These are phyloP conservation scores for Bruguiera sexangula DNA, from an alignment of 345 rosid species.

Conservation along the genomic window DNA sequence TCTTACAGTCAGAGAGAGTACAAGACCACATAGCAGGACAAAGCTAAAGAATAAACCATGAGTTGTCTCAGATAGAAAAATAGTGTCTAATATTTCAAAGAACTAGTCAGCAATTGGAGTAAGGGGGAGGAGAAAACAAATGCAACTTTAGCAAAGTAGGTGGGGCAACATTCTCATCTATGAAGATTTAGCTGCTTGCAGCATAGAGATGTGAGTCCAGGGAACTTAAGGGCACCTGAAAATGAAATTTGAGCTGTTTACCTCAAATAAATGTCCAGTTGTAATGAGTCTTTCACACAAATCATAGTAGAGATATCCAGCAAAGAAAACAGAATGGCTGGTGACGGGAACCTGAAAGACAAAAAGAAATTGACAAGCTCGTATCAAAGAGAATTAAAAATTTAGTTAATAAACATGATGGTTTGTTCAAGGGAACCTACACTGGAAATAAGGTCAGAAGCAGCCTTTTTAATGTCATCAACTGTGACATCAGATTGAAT, in stretches of 20 bases:
- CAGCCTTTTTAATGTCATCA: constrained; percentile 54
- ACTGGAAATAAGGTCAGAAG: constrained; percentile 54
- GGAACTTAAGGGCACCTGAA: background rate
- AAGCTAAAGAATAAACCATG: background rate
- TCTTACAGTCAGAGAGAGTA: background rate
- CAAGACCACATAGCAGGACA: background rate
- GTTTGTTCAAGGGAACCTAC: constrained; percentile 40
- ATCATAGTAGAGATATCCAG: constrained; percentile 79
- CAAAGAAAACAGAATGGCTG: constrained; percentile 51
- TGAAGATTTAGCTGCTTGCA: background rate
- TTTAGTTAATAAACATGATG: background rate
- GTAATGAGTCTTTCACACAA: constrained; percentile 62
- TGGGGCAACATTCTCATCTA: background rate
- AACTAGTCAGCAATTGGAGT: no score
- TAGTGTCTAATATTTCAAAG: no score
- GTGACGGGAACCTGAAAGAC: constrained; percentile 50
- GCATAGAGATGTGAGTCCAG: background rate
- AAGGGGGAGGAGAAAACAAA: no score
- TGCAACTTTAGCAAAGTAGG: no score
- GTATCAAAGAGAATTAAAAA: constrained; percentile 2
- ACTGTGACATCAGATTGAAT: constrained; percentile 35
- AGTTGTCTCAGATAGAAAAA: no score
- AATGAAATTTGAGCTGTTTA: constrained; percentile 25
- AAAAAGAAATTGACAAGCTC: constrained; percentile 3
- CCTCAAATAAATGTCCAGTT: constrained; percentile 69